A percentile compares a stretch with the other conserved stretches of the same genome.
Evolutionary conservation across 2,329 filamentous ascomycete species (phyloP).

Genomic region (Elsinoe australis): DNA sequence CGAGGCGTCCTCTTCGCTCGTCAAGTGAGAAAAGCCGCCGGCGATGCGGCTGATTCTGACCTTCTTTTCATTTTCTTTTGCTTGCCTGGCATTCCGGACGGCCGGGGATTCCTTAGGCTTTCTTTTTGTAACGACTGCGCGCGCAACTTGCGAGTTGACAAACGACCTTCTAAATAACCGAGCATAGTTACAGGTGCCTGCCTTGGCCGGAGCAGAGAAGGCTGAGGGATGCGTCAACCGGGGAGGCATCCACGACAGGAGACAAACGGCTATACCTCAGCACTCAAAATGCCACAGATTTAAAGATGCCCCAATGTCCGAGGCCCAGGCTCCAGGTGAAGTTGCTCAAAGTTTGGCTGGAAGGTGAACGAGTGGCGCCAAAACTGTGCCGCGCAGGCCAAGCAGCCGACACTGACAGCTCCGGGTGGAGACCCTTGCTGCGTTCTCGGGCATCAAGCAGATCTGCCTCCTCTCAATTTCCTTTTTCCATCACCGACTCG

Average conservation of each 20-base stretch:
- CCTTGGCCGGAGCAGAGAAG: background rate
- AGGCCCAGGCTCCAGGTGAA: background rate
- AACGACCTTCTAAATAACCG: too few species aligned
- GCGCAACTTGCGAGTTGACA: too few species aligned
- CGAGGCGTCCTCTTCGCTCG: too few species aligned
- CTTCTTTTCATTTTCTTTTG: too few species aligned
- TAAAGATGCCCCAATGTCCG: background rate
- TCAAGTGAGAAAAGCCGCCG: too few species aligned
- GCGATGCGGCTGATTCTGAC: too few species aligned
- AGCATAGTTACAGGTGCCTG: too few species aligned
- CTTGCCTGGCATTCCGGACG: too few species aligned
- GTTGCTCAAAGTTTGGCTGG: background rate
- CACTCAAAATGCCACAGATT: background rate
- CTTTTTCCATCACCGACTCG: conserved; percentile 11
- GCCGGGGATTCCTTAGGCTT: too few species aligned
- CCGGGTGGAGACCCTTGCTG: background rate
- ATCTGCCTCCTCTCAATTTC: conserved; percentile 2
- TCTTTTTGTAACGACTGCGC: too few species aligned
- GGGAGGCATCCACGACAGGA: background rate
- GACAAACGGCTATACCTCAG: background rate
- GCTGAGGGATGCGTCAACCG: background rate
- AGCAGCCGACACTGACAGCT: background rate
- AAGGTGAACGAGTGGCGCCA: background rate
- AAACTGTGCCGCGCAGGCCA: background rate
- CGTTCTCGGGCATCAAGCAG: background rate